A percentile compares a stretch with the other conserved stretches of the same genome.
Conservation (phyloP, 2,329 filamentous ascomycete species). For the Penicillium sp. region DNA sequence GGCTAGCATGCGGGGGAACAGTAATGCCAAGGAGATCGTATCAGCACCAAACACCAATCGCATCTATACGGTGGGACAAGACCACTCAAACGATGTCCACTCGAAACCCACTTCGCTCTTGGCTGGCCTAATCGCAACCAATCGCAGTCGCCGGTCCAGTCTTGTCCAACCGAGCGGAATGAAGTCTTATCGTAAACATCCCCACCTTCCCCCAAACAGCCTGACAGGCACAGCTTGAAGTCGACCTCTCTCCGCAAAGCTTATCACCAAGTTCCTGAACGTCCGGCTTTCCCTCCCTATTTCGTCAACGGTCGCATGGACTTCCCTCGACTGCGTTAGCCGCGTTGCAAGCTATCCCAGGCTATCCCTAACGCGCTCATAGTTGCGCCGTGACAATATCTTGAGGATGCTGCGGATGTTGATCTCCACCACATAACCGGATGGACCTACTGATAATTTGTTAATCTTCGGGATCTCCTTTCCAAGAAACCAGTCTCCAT, state of each 20-base stretch:
- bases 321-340: constrained; percentile 24
- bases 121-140: neutral
- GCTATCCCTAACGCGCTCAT: constrained; percentile 1
- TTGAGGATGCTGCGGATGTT: neutral
- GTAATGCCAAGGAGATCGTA: constrained; percentile 8
- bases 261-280: constrained; percentile 19
- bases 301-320: constrained; percentile 29
- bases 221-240: neutral
- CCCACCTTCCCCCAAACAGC: neutral
- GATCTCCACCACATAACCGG: constrained; percentile 5
- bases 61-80: constrained; percentile 1
- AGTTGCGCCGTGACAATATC: neutral
- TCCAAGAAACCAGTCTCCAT: neutral
- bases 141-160: neutral
- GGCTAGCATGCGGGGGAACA: constrained; percentile 24
- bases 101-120: neutral
- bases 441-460: constrained; percentile 10
- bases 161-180: neutral
- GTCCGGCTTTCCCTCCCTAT: constrained; percentile 23
- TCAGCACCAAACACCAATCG: constrained; percentile 11
- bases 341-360: constrained; percentile 10
- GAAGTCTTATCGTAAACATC: constrained; percentile 16
- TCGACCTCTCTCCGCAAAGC: constrained; percentile 16
- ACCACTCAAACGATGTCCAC: neutral
- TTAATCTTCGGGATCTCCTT: constrained; percentile 1